Evolutionary conservation across 345 rosid genomes (phyloP).

Genomic region (Citrus glauca): DNA sequence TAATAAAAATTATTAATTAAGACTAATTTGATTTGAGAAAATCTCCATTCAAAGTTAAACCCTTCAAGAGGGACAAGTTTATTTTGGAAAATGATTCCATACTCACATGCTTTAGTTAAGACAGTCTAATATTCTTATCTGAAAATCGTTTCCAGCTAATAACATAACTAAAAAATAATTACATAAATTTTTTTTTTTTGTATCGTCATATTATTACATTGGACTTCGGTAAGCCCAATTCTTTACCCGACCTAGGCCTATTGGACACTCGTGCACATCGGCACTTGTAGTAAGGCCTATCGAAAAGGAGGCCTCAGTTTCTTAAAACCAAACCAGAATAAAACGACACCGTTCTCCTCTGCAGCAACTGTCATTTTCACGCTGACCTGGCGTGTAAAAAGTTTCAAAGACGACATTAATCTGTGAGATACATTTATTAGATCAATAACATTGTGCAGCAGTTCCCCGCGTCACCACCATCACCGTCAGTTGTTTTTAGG

Average conservation of each 20-base stretch:
- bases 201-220: too few relatives aligned
- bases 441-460: neutral
- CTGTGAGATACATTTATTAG: neutral
- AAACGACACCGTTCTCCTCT: neutral
- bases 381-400: conserved; percentile 19
- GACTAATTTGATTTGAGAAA: too few relatives aligned
- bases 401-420: neutral
- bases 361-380: conserved; percentile 15
- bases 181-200: too few relatives aligned
- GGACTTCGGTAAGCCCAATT: too few relatives aligned
- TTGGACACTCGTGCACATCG: too few relatives aligned
- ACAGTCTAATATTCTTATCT: too few relatives aligned
- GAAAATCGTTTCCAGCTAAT: too few relatives aligned
- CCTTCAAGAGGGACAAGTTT: neutral
- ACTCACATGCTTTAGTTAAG: neutral
- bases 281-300: too few relatives aligned
- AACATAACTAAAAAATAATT: too few relatives aligned
- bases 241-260: too few relatives aligned
- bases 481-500: conserved; percentile 4
- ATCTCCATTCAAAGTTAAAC: too few relatives aligned
- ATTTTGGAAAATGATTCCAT: neutral
- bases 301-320: too few relatives aligned
- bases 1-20: neutral
- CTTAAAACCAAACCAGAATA: neutral
- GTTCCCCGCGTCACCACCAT: neutral